Percentiles rank a stretch among this genome's conserved stretches.
These are phyloP conservation scores for Coemansia sp. DNA, from an alignment of 192 early-diverging fungal species.

Conservation along the genomic window DNA sequence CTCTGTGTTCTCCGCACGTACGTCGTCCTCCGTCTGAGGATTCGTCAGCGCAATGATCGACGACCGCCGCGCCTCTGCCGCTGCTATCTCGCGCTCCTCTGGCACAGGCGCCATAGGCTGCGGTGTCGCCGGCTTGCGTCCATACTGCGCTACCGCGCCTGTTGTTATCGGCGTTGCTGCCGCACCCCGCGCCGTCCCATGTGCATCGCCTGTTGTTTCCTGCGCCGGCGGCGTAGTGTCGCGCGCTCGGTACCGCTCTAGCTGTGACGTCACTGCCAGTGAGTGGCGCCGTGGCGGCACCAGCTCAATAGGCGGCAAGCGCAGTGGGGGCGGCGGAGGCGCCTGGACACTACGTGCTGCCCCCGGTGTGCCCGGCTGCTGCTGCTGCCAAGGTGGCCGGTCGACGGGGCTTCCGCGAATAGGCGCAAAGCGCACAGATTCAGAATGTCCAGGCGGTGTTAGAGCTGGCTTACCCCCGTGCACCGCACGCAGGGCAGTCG, in stretches of 20 bases:
- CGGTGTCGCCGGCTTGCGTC: constrained; percentile 1
- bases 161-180: constrained; percentile 1
- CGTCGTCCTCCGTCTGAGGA: constrained; percentile 37
- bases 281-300: constrained; percentile 50
- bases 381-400: constrained; percentile 17
- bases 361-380: constrained; percentile 9
- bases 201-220: not conserved
- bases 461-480: not conserved
- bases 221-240: constrained; percentile 36
- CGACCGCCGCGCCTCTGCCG: constrained; percentile 37
- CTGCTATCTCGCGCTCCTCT: constrained; percentile 18
- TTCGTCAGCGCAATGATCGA: constrained; percentile 54
- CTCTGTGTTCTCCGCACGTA: constrained; percentile 40
- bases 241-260: constrained; percentile 48
- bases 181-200: constrained; percentile 1
- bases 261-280: constrained; percentile 51
- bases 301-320: constrained; percentile 50
- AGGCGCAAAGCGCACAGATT: not conserved
- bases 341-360: not conserved
- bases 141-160: not conserved
- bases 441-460: not conserved
- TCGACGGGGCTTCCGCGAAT: not conserved
- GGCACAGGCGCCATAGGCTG: constrained; percentile 32
- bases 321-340: constrained; percentile 8
- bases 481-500: not conserved